phyloP scores from a whole-genome alignment of 257 asterid species.

The Fraxinus anomala region DNA sequence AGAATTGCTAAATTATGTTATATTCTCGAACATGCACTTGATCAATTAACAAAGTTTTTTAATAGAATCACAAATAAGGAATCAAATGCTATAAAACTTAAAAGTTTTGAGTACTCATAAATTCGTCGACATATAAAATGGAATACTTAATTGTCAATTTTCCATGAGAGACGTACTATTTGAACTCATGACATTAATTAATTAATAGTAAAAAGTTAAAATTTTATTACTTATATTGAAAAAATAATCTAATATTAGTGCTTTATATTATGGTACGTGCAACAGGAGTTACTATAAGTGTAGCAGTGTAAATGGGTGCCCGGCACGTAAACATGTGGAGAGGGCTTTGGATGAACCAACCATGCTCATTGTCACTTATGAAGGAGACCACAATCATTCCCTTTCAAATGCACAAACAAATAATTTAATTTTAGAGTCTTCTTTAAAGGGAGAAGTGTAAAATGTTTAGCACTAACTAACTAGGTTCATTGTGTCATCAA shows the following conservation, averaged over 20 bases:
- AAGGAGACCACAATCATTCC: constrained; percentile 83
- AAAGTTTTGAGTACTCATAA: no score
- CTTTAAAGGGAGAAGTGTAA: constrained; percentile 29
- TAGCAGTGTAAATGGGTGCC: constrained; percentile 92
- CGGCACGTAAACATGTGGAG: constrained; percentile 93
- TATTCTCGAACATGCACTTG: no score
- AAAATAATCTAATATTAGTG: not conserved
- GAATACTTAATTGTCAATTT: not conserved
- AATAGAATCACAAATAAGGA: no score
- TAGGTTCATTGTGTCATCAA: not conserved
- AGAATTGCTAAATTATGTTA: no score
- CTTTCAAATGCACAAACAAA: constrained; percentile 50
- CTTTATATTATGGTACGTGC: not conserved
- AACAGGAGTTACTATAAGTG: constrained; percentile 94
- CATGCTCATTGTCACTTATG: constrained; percentile 85
- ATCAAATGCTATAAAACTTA: no score
- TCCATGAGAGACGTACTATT: no score
- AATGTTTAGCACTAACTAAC: constrained; percentile 10
- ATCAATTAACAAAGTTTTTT: no score
- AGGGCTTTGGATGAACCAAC: constrained; percentile 80
- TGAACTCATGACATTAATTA: no score
- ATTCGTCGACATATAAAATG: no score
- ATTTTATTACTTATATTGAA: no score
- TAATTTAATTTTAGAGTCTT: constrained; percentile 63
- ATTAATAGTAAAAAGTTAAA: no score